Percentiles rank a stretch among this genome's conserved stretches.
Conservation (phyloP, 2,329 filamentous ascomycete species). For the Colletotrichum orbiculare region DNA sequence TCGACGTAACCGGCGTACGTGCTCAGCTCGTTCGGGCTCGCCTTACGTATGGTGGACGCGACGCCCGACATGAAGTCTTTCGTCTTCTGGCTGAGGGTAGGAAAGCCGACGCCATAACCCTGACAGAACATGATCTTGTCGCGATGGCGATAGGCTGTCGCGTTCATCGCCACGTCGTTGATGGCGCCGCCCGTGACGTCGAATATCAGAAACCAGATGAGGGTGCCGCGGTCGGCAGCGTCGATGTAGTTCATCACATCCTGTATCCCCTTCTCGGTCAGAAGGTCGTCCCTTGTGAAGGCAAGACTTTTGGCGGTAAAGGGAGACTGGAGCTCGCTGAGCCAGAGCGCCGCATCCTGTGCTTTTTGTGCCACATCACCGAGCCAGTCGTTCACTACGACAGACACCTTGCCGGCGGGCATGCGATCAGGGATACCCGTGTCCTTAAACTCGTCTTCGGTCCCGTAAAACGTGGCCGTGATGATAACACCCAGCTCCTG, state of each 20-base stretch:
- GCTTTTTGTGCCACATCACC: constrained; percentile 65
- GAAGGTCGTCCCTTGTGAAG: constrained; percentile 60
- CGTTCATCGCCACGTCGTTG: constrained; percentile 63
- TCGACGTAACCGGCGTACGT: constrained; percentile 75
- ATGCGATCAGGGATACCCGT: constrained; percentile 61
- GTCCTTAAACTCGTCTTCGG: constrained; percentile 63
- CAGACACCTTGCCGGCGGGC: constrained; percentile 52
- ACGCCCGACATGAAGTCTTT: constrained; percentile 63
- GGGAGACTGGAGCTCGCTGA: constrained; percentile 57
- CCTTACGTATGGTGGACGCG: constrained; percentile 54
- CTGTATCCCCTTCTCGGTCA: constrained; percentile 57
- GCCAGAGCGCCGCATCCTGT: constrained; percentile 58
- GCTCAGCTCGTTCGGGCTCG: constrained; percentile 53
- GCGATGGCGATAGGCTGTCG: constrained; percentile 72
- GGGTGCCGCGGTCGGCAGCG: constrained; percentile 58
- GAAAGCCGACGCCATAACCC: constrained; percentile 66
- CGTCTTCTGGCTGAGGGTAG: constrained; percentile 56
- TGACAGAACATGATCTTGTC: constrained; percentile 74
- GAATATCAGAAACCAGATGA: constrained; percentile 72
- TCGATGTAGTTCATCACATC: constrained; percentile 66
- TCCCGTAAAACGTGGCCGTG: constrained; percentile 71
- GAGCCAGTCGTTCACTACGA: constrained; percentile 71
- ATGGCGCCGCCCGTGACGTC: constrained; percentile 71
- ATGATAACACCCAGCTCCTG: constrained; percentile 65
- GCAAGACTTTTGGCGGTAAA: constrained; percentile 71